These are phyloP conservation scores for Pseudogymnoascus sp. DNA, from an alignment of 2,329 filamentous ascomycete species.

Conservation along the genomic window DNA sequence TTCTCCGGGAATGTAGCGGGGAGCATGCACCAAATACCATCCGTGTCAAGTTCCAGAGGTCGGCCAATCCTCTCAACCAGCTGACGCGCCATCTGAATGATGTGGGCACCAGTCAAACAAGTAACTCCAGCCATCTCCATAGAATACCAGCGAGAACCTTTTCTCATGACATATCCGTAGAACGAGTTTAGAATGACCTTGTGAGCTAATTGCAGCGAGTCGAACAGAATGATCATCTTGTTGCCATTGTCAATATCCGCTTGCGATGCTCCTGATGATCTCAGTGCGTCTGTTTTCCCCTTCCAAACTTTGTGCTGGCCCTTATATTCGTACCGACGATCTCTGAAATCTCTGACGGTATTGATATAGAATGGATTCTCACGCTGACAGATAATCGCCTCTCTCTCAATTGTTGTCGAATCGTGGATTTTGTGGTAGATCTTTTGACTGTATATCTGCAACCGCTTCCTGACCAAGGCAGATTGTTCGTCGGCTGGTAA, in stretches of 20 bases:
- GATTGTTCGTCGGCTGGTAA: constrained; percentile 77
- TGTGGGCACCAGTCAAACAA: constrained; percentile 88
- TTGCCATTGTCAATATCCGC: constrained; percentile 85
- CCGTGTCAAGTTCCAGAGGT: constrained; percentile 89
- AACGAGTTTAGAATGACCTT: constrained; percentile 99
- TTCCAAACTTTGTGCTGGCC: constrained; percentile 98
- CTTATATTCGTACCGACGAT: constrained; percentile 97
- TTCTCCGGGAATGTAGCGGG: constrained; percentile 95
- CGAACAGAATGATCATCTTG: constrained; percentile 96
- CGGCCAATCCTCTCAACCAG: constrained; percentile 89
- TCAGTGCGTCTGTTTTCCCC: constrained; percentile 82
- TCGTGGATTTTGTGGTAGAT: constrained; percentile 99
- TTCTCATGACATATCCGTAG: constrained; percentile 99
- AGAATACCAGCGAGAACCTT: constrained; percentile 97
- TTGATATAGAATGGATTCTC: constrained; percentile 98
- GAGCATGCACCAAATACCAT: constrained; percentile 99
- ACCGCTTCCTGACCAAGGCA: constrained; percentile 68
- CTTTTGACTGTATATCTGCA: constrained; percentile 93
- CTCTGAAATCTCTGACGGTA: constrained; percentile 91
- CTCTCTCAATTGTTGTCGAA: constrained; percentile 80
- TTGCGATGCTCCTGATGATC: constrained; percentile 67
- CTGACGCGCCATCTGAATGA: constrained; percentile 92
- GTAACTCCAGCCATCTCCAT: constrained; percentile 99
- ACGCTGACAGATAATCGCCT: constrained; percentile 95
- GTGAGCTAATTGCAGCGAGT: constrained; percentile 92